Base-by-base conservation (phyloP, 2,329 filamentous ascomycete genomes). In the Fusarium verticillioides region DNA sequence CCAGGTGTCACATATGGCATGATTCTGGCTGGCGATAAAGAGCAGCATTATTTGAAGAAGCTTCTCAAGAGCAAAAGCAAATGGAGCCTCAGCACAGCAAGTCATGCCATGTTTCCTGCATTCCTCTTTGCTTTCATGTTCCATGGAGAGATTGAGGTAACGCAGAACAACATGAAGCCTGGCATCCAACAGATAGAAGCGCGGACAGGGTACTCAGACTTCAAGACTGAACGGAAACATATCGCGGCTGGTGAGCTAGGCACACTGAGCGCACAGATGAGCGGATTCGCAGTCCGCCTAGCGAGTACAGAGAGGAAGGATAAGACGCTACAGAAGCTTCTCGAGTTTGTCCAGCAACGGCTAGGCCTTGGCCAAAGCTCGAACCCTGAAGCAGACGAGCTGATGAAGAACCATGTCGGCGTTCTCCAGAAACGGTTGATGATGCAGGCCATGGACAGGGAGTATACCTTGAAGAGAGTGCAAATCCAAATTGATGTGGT, bases 401-500 rank as follows among this genome's bases (percentile, higher is more conserved):
- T 81, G 12, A 71, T 83, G 57, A 67, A 59, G 42, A 75, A 75
- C 16, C 75, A 82, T 43, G 69, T 80, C 12, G 46, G 43, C 1
- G 76, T 83, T 9, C 67, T 84, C 7, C 69, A 77, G 30, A 73
- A 82, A 26, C 77, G 82, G 30, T 66, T 81, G 3, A 72, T 72
- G n/a, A 82, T 83, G 80, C 83, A 84, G 60, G 57, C 66, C 18
- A 72, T 82, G 60, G 82, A 84, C 60, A 80, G 78, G 32, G 77
- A 80, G 4, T 84, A 81, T 43, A 80, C 77, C 3, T 60, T 80
- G 60, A 82, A 82, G 66, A 79, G 83, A 18, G 79, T 82, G 2
- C 78, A 83, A 28, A 78, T 84, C n/a, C 83, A 84, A 44, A 83
- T 83, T 42, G 77, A 79, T 53, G 82, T 79, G n/a, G 81, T 82